phyloP scores from a whole-genome alignment of 768 basidiomycete genomes.

The Termitomyces sp. region DNA sequence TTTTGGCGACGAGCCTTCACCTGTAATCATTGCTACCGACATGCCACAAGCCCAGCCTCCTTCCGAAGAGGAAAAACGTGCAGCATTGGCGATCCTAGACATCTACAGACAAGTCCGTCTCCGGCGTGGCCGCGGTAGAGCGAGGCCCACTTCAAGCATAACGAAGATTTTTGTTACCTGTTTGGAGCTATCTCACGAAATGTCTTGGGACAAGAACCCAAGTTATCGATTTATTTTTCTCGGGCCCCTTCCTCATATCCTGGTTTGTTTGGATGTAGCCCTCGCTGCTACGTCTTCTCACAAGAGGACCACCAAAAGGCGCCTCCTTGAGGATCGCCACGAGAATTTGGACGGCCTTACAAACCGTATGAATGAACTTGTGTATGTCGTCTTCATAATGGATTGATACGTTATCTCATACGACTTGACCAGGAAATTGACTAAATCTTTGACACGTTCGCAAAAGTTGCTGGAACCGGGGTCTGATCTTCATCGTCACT shows the following conservation, averaged over 20 bases:
- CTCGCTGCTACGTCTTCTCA: conserved; percentile 17
- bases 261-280: conserved; percentile 34
- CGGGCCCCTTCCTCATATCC: conserved; percentile 34
- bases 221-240: conserved; percentile 32
- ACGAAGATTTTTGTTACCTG: conserved; percentile 23
- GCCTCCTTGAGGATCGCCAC: conserved; percentile 22
- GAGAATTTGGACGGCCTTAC: conserved; percentile 29
- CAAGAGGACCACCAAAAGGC: conserved; percentile 28
- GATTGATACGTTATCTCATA: not conserved
- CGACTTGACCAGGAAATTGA: conserved; percentile 2
- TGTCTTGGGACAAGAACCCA: conserved; percentile 20
- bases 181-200: conserved; percentile 18
- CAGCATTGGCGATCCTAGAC: conserved; percentile 14
- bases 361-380: conserved; percentile 22
- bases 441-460: conserved; percentile 1
- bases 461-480: conserved; percentile 24
- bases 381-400: conserved; percentile 22
- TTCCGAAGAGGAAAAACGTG: not conserved
- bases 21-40: not conserved
- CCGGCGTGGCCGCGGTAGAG: not conserved
- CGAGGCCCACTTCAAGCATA: conserved; percentile 6
- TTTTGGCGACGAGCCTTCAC: not conserved
- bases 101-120: conserved; percentile 5
- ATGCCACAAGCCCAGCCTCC: not conserved
- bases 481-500: conserved; percentile 21